Percentiles rank a stretch among this genome's conserved stretches.
Conservation (phyloP, 352 stramenopile genomes). For the Phytopythium montanum region DNA sequence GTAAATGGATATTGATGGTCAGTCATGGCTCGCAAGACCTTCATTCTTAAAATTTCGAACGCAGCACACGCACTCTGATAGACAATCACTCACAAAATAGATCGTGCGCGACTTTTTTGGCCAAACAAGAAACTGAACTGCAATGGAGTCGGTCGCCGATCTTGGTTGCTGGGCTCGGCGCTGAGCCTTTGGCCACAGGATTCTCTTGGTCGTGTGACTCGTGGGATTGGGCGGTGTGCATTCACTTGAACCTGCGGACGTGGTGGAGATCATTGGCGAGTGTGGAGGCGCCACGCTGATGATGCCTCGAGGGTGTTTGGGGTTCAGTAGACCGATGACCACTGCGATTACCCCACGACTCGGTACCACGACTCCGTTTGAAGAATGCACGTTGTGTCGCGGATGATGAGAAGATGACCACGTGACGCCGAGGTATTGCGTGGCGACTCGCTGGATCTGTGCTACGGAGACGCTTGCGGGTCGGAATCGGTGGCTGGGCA, state of each 20-base stretch:
- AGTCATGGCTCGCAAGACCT: not conserved
- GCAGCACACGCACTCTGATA: not conserved
- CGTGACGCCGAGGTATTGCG: not conserved
- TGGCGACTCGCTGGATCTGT: not conserved
- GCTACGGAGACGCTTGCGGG: not conserved
- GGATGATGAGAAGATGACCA: no score
- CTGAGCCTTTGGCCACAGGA: not conserved
- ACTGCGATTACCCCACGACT: not conserved
- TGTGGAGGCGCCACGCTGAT: not conserved
- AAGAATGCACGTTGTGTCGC: not conserved
- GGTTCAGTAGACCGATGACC: not conserved
- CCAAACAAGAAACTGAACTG: conserved; percentile 1
- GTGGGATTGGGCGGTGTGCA: not conserved
- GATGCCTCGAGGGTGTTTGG: not conserved
- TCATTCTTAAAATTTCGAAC: not conserved
- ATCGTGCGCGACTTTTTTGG: not conserved
- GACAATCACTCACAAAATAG: conserved; percentile 2
- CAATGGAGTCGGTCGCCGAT: not conserved
- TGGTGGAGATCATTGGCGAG: not conserved
- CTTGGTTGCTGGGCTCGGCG: not conserved
- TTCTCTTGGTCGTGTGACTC: not conserved
- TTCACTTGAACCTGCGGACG: not conserved
- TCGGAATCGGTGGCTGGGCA: not conserved
- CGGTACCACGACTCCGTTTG: not conserved
- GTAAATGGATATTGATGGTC: conserved; percentile 8